These are phyloP conservation scores for Xylaria sp. DNA, from an alignment of 2,329 filamentous ascomycete species.

Conservation along the genomic window DNA sequence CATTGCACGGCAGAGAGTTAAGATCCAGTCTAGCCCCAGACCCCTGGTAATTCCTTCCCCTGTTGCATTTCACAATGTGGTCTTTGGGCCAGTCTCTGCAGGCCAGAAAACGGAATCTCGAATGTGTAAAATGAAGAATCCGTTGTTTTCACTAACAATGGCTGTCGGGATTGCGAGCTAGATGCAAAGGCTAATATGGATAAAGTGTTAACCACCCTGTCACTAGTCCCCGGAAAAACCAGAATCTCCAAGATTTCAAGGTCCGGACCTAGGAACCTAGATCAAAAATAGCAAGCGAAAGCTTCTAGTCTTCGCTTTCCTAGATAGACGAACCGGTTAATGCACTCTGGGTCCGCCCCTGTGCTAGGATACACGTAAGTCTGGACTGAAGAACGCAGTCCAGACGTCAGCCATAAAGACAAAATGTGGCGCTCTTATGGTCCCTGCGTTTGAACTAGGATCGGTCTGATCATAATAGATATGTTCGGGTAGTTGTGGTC, in stretches of 20 bases:
- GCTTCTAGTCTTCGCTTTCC: slow-evolving; percentile 28
- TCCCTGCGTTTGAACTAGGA: slow-evolving; percentile 24
- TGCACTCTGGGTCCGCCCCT: slow-evolving; percentile 32
- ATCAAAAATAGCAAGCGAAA: slow-evolving; percentile 38
- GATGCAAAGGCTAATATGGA: slow-evolving; percentile 38
- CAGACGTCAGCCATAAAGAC: slow-evolving; percentile 41
- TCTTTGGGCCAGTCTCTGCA: slow-evolving; percentile 10
- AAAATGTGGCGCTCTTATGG: slow-evolving; percentile 27
- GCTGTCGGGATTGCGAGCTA: slow-evolving; percentile 10
- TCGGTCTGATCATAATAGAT: slow-evolving; percentile 2
- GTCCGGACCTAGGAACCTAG: slow-evolving; percentile 33
- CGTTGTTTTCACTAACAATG: slow-evolving; percentile 3
- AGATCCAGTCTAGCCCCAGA: slow-evolving; percentile 29
- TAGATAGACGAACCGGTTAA: slow-evolving; percentile 38
- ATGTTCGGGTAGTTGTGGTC: slow-evolving; percentile 4
- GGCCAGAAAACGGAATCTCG: slow-evolving; percentile 4
- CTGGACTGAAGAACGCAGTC: slow-evolving; percentile 44
- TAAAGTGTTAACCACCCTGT: slow-evolving; percentile 33
- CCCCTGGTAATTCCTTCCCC: slow-evolving; percentile 7
- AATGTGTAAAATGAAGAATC: slow-evolving; percentile 8
- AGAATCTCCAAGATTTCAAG: slow-evolving; percentile 15
- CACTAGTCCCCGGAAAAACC: slow-evolving; percentile 34
- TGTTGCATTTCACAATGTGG: slow-evolving; percentile 3
- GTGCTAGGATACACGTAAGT: slow-evolving; percentile 31
- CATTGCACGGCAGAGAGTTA: slow-evolving; percentile 11